A percentile compares a stretch with the other conserved stretches of the same genome.
These are phyloP conservation scores for Fusarium xyrophilum DNA, from an alignment of 2,329 filamentous ascomycete species.

Conservation along the genomic window DNA sequence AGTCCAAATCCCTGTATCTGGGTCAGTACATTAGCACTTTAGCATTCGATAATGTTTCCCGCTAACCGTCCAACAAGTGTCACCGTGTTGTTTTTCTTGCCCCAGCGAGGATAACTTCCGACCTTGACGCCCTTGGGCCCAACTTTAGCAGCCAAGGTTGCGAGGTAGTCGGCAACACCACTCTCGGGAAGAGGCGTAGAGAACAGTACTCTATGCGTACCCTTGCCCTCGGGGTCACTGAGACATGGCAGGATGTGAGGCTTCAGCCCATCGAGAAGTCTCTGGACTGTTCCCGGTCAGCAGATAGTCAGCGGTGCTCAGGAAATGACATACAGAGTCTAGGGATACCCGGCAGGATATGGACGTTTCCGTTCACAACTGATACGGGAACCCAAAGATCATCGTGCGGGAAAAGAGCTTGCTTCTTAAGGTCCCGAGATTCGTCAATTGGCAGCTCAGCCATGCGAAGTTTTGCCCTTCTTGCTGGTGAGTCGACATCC, in stretches of 20 bases:
- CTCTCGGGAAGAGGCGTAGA: constrained; percentile 90
- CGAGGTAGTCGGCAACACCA: constrained; percentile 81
- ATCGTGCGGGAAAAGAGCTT: constrained; percentile 79
- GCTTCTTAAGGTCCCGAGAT: constrained; percentile 67
- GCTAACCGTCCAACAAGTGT: constrained; percentile 75
- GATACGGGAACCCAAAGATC: constrained; percentile 90
- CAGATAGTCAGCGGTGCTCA: neutral
- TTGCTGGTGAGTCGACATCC: constrained; percentile 79
- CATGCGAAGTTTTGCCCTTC: constrained; percentile 88
- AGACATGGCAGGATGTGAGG: constrained; percentile 73
- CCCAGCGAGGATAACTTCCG: constrained; percentile 94
- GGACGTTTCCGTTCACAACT: constrained; percentile 90
- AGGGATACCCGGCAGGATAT: constrained; percentile 91
- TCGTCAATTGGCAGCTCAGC: constrained; percentile 82
- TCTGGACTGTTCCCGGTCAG: constrained; percentile 62
- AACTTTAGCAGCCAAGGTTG: constrained; percentile 76
- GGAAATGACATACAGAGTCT: constrained; percentile 66
- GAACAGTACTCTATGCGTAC: constrained; percentile 78
- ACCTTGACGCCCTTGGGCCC: constrained; percentile 85
- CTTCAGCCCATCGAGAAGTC: constrained; percentile 78
- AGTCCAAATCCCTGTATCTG: constrained; percentile 68
- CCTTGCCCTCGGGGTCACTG: constrained; percentile 80
- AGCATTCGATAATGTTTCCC: neutral
- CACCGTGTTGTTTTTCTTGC: constrained; percentile 85
- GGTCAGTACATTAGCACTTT: constrained; percentile 37